These are phyloP conservation scores for Fusarium transvaalense DNA, from an alignment of 2,329 filamentous ascomycete genomes.

Conservation along the genomic window DNA sequence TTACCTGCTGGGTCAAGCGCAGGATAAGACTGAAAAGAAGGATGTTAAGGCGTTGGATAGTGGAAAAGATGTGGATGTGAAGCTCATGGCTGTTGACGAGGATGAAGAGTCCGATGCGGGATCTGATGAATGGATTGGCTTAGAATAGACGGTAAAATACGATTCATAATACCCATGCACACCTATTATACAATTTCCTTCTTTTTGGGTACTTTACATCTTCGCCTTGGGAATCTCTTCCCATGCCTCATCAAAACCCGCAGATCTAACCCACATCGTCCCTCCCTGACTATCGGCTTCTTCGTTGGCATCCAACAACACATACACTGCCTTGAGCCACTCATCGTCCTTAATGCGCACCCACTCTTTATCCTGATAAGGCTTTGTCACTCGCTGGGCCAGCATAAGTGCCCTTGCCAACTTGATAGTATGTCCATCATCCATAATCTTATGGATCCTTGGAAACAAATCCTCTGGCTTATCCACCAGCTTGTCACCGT, in stretches of 20 bases:
- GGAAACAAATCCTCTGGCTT: slow-evolving; percentile 63
- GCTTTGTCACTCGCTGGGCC: slow-evolving; percentile 65
- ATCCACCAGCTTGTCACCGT: slow-evolving; percentile 59
- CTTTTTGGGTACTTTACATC: slow-evolving; percentile 22
- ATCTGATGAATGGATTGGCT: slow-evolving; percentile 62
- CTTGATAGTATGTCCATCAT: slow-evolving; percentile 88
- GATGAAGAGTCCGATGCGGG: slow-evolving; percentile 53
- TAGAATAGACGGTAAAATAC: slow-evolving; percentile 57
- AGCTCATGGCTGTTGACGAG: slow-evolving; percentile 52
- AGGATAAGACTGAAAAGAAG: slow-evolving; percentile 46
- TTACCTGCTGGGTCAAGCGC: slow-evolving; percentile 74
- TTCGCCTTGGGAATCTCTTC: slow-evolving; percentile 53
- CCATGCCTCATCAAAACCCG: slow-evolving; percentile 77
- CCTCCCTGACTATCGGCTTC: slow-evolving; percentile 52
- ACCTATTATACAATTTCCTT: slow-evolving; percentile 12
- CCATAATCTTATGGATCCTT: slow-evolving; percentile 63
- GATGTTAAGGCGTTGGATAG: slow-evolving; percentile 40
- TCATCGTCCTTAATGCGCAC: slow-evolving; percentile 66
- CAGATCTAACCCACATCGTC: slow-evolving; percentile 69
- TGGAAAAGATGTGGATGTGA: slow-evolving; percentile 45
- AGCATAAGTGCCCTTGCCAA: slow-evolving; percentile 76
- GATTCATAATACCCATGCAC: slow-evolving; percentile 47
- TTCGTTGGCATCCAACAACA: slow-evolving; percentile 74
- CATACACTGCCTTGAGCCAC: slow-evolving; percentile 71
- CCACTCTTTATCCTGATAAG: slow-evolving; percentile 61